Evolutionary conservation across 2,329 filamentous ascomycete genomes (phyloP).

Genomic region (Hypoxylon sp.): DNA sequence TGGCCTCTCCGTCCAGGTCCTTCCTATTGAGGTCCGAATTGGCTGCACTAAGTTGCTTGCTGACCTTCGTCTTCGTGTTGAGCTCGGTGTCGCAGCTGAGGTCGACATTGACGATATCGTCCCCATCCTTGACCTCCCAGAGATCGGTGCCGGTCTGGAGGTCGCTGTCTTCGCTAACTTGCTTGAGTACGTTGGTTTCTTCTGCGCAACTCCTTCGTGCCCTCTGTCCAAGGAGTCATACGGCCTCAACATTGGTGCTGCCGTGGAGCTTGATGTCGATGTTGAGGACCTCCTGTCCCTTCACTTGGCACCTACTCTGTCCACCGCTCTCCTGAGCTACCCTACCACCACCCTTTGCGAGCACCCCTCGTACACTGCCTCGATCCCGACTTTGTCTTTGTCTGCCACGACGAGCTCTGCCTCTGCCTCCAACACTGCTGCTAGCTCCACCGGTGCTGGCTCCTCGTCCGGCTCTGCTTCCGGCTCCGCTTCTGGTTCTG

Average conservation of each 20-base stretch:
- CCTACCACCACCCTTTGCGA: slow-evolving; percentile 58
- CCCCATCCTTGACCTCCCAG: slow-evolving; percentile 51
- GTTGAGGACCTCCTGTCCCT: slow-evolving; percentile 58
- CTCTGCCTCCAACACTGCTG: slow-evolving; percentile 22
- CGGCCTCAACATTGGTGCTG: slow-evolving; percentile 59
- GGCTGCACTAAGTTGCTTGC: slow-evolving; percentile 65
- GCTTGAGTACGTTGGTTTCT: slow-evolving; percentile 65
- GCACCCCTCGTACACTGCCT: slow-evolving; percentile 43
- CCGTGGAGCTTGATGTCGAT: slow-evolving; percentile 54
- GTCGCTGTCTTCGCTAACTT: slow-evolving; percentile 66
- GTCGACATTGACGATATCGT: slow-evolving; percentile 52
- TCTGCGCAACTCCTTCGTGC: slow-evolving; percentile 58
- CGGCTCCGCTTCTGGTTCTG: slow-evolving; percentile 10
- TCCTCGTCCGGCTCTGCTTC: slow-evolving; percentile 12
- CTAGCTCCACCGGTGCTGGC: slow-evolving; percentile 16
- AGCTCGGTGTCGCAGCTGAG: slow-evolving; percentile 60
- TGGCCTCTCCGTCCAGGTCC: slow-evolving; percentile 63
- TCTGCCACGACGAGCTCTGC: slow-evolving; percentile 25
- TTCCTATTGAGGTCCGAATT: slow-evolving; percentile 62
- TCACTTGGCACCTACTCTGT: slow-evolving; percentile 59
- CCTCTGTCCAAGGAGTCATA: slow-evolving; percentile 58
- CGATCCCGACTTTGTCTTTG: slow-evolving; percentile 35
- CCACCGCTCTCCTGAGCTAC: slow-evolving; percentile 58
- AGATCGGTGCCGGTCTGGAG: slow-evolving; percentile 60
- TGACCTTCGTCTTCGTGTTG: slow-evolving; percentile 65